Evolutionary conservation across 805 yeast species (phyloP), one percentile per base, ranked within the genome.

Genomic region (Barnettozyma botsteinii): DNA sequence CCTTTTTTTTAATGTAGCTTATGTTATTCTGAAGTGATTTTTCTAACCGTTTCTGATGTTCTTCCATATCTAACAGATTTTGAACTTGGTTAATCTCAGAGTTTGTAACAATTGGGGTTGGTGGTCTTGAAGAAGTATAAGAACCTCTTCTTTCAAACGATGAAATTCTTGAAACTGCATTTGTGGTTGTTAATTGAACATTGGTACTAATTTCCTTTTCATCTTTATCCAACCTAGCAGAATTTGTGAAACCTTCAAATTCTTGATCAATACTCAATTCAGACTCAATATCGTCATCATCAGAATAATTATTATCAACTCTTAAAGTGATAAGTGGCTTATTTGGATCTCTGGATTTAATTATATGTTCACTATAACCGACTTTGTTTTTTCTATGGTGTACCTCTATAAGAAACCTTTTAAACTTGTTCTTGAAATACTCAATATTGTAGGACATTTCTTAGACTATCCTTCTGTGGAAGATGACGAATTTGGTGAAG

Each of bases 321-420:
- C 48, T 31, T 7, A 44, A 27, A 3, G 48, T 41, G 3, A 41
- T 24, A 3, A 44, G 21, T 2, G 43, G 48, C 21, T 35, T 44
- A 4, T 12, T 34, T 5, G 42, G 42, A 19, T 44, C 48, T 31
- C 36, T 38, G 6, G 19, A 6, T 8, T 25, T 26, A 17, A 44
- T 44, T 8, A 44, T 19, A 17, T 41, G 48, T 14, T 39, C 37
- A 5, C 26, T 35, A 10, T 22, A 20, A 4, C 38, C 29, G 13
- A 41, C 2, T 21, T 31, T 38, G 33, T 44, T 41, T 29, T 41
- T 44, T 17, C 34, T 33, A 29, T 44, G 48, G 30, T 44, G 48
- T 11, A 44, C 29, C 23, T 41, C 45, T n/a, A 44, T 44, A 13
- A 44, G 24, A 11, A 35, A 34, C 21, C 48, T 34, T 26, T 30